phyloP scores from a whole-genome alignment of 805 yeast genomes.

The Millerozyma miso region DNA sequence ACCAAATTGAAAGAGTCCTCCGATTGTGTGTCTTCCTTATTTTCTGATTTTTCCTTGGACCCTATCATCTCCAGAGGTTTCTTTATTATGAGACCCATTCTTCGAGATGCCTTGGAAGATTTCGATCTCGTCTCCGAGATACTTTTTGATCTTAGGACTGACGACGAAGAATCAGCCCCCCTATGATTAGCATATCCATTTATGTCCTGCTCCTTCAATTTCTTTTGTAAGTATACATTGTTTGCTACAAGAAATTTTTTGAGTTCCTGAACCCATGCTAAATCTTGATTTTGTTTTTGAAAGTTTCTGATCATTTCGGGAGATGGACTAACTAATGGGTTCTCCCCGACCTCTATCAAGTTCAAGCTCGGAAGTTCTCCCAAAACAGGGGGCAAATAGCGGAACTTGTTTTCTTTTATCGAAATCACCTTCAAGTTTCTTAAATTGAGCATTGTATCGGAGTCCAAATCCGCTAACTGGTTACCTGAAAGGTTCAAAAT shows the following conservation, averaged over 20 bases:
- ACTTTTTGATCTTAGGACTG: slow-evolving; percentile 21
- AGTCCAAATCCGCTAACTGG: slow-evolving; percentile 45
- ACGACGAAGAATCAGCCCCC: slow-evolving; percentile 14
- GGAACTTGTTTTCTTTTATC: slow-evolving; percentile 54
- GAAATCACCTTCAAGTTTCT: slow-evolving; percentile 53
- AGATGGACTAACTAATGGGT: slow-evolving; percentile 55
- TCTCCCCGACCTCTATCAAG: slow-evolving; percentile 57
- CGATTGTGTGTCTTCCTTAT: background rate
- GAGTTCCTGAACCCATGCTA: slow-evolving; percentile 43
- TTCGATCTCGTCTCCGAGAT: slow-evolving; percentile 38
- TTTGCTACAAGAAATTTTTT: slow-evolving; percentile 37
- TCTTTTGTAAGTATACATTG: slow-evolving; percentile 13
- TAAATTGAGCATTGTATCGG: slow-evolving; percentile 34
- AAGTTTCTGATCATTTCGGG: slow-evolving; percentile 26
- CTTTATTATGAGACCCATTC: slow-evolving; percentile 71
- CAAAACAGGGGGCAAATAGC: slow-evolving; percentile 50
- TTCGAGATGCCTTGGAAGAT: slow-evolving; percentile 64
- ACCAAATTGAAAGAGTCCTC: slow-evolving; percentile 1
- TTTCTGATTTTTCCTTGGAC: background rate
- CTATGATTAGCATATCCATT: slow-evolving; percentile 4
- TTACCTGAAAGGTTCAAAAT: slow-evolving; percentile 65
- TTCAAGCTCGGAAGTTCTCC: slow-evolving; percentile 49
- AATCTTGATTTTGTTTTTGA: slow-evolving; percentile 34
- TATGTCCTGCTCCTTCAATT: slow-evolving; percentile 5
- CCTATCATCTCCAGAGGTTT: slow-evolving; percentile 23